Percentiles rank a stretch among this genome's conserved stretches.
Conservation (phyloP, 2,329 filamentous ascomycete species). For the Leptographium galeiforme region DNA sequence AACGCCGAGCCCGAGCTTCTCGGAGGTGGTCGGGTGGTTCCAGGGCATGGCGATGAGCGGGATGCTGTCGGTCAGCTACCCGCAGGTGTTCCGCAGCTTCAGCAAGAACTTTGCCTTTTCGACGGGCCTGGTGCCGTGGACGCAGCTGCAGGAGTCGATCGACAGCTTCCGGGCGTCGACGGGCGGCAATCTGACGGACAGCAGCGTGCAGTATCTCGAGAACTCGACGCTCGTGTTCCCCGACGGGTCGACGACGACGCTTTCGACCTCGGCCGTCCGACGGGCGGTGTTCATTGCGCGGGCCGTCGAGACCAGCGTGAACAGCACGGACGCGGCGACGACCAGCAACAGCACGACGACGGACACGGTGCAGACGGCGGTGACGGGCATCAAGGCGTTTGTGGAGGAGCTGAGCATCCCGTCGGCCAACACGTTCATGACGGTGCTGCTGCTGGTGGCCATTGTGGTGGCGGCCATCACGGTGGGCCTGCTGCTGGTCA, state of each 20-base stretch:
- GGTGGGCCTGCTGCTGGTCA: constrained; percentile 76
- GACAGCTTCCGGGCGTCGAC: constrained; percentile 70
- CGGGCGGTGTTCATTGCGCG: constrained; percentile 41
- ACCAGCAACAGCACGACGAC: constrained; percentile 13
- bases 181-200: constrained; percentile 73
- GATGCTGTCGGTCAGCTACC: constrained; percentile 86
- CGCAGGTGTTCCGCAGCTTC: constrained; percentile 78
- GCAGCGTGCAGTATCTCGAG: constrained; percentile 60
- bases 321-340: constrained; percentile 15
- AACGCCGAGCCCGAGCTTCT: constrained; percentile 69
- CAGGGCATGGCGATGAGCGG: constrained; percentile 91
- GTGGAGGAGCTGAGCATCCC: constrained; percentile 78
- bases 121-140: constrained; percentile 72
- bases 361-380: constrained; percentile 27
- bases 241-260: constrained; percentile 39
- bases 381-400: constrained; percentile 68
- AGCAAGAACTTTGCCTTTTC: constrained; percentile 90
- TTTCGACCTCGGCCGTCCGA: constrained; percentile 21
- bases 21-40: constrained; percentile 77
- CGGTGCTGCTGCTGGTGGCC: constrained; percentile 74
- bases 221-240: constrained; percentile 64
- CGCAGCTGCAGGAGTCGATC: constrained; percentile 64
- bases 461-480: constrained; percentile 75
- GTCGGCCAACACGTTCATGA: constrained; percentile 90
- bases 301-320: constrained; percentile 32